Evolutionary conservation across 2,329 filamentous ascomycete genomes (phyloP), one percentile per base, ranked within the genome.

Genomic region (Bimuria novae-zelandiae): DNA sequence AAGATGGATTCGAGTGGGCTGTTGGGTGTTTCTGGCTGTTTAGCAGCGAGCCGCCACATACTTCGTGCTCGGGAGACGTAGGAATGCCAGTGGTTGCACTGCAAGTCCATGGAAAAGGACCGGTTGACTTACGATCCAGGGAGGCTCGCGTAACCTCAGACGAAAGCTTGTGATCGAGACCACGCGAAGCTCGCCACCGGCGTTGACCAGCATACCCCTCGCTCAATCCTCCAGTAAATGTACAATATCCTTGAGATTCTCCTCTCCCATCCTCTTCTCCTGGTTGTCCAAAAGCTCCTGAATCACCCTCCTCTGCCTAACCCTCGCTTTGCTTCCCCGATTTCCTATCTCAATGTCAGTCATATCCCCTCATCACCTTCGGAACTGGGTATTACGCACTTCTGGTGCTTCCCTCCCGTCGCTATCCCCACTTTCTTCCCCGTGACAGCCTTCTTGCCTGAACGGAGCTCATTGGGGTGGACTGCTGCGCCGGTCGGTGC

Each of bases 221-320:
- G 16, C 23, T 19, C 22, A 46, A 30, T 52, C 33, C 32, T 53
- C 80, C 70, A 92, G 72, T 64, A 88, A 84, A 73, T 92, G 86
- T 68, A 85, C 82, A 62, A 92, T 88, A 70, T 92, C 88, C 75
- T 89, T 88, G 71, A 90, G 87, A 55, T 88, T 84, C 60, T 89
- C 81, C 53, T 83, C 73, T 65, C 75, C 73, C 75, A 83, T 78
- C 57, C 63, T 60, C 61, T 63, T 52, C 75, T 89, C 87, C 60
- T 85, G 79, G 42, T 80, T 82, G 63, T 86, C 85, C 56, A 89
- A 72, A 65, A 88, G 69, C 67, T 85, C 82, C 78, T 85, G 85
- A 55, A 89, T 76, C 71, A 88, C 80, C 60, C 82, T 81, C 66
- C 87, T 82, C 76, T 90, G 87, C 62, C 88, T 82, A 71, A 84